Conservation (phyloP, 306 rosid species). For the Pyrus pyrifolia region DNA sequence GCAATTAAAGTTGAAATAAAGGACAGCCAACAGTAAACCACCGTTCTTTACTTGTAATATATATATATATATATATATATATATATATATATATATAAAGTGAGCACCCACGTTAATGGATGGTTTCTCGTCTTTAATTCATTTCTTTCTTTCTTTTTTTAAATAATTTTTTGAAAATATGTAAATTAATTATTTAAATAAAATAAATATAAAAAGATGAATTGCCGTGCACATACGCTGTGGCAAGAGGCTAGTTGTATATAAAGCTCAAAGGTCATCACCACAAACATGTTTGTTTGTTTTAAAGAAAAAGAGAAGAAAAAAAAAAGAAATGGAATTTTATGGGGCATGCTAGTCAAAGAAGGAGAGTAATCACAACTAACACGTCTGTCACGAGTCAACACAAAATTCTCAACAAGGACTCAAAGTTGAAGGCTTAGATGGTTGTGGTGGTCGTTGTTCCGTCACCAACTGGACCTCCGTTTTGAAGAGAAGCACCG, state of each 20-base stretch:
- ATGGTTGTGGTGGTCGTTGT: not conserved
- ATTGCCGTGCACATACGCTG: too few relatives aligned
- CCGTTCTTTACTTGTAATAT: not conserved
- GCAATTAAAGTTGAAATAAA: not conserved
- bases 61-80: too few relatives aligned
- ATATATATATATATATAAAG: too few relatives aligned
- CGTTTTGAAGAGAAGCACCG: constrained; percentile 62
- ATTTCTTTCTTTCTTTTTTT: too few relatives aligned
- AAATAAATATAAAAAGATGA: too few relatives aligned
- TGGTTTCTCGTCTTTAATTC: too few relatives aligned
- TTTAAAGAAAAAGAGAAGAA: not conserved
- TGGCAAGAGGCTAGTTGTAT: not conserved
- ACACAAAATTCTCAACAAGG: not conserved
- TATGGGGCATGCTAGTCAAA: not conserved
- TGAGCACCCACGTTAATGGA: too few relatives aligned
- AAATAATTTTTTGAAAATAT: too few relatives aligned
- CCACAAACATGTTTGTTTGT: not conserved
- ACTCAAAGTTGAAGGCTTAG: not conserved
- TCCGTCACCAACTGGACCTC: constrained; percentile 47
- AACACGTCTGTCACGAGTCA: not conserved
- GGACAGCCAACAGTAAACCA: not conserved
- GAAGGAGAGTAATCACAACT: not conserved
- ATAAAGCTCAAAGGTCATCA: not conserved
- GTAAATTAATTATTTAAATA: too few relatives aligned
- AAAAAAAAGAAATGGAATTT: not conserved